Base-by-base conservation (phyloP, 345 rosid species). In the Cardamine occulta region DNA sequence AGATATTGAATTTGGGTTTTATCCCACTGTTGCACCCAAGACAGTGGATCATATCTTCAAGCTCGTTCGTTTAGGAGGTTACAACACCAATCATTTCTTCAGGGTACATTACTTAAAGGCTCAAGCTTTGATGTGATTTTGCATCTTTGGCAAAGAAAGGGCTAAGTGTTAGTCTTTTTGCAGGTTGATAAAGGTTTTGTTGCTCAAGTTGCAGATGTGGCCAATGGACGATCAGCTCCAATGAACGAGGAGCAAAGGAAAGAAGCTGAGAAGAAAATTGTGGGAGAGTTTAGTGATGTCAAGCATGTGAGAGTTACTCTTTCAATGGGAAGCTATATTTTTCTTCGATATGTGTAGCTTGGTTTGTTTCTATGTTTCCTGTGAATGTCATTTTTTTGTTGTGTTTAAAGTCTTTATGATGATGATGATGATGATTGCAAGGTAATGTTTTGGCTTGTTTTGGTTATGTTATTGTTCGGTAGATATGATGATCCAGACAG, bases 181-280 rank as follows among this genome's bases (percentile, higher is more conserved):
- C 75, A 95, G 97, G 93, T 95, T 66, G 99, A 95, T 82, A 90
- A 82, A 76, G 96, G 99, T 2, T 92, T 95, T 83, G 97, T 95
- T 70, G 96, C 97, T 67, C 99, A 91, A 91, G 97, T 95, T 55
- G 99, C 96, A 12, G 99, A 90, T 83, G 99, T 94, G 34, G 86
- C 78, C 1, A 79, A 71, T 35, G 97, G 93, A 40, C 69, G 98
- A 67, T 85, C 86, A 14, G 97, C 97, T 32, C 93, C 97, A 0
- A 91, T 94, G 97, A 95, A 95, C 48, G 90, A 90, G 31, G 86
- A 80, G 70, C 97, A 94, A 81, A 85, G 82, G 75, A 80, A 1
- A 60, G 97, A 86, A 76, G 96, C 92, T 65, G 82, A 75, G 76
- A 95, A 92, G 77, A 86, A 68, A n/a, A 80, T 95, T 57, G 78